These are phyloP conservation scores for Spathaspora sp. DNA, from an alignment of 1,139 yeast species.

Conservation along the genomic window DNA sequence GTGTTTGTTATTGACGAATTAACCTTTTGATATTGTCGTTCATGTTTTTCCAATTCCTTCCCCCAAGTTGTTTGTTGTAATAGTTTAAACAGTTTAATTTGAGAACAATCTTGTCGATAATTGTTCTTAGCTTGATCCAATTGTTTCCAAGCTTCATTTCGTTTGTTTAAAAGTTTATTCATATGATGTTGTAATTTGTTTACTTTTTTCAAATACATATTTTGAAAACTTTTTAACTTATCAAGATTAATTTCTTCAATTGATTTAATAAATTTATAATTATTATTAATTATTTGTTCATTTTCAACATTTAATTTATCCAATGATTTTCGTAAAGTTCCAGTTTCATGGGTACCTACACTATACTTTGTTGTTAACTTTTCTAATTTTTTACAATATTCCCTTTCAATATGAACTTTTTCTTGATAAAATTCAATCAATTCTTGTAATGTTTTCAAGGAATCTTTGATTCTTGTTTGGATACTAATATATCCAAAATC, in stretches of 20 bases:
- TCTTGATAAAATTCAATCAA: slow-evolving; percentile 48
- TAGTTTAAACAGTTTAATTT: slow-evolving; percentile 57
- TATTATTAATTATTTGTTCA: slow-evolving; percentile 32
- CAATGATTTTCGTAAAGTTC: slow-evolving; percentile 56
- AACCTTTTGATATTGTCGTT: slow-evolving; percentile 59
- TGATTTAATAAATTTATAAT: slow-evolving; percentile 32
- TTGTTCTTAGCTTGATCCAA: slow-evolving; percentile 48
- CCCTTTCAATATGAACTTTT: slow-evolving; percentile 66
- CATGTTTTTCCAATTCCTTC: slow-evolving; percentile 68
- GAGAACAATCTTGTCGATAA: slow-evolving; percentile 60
- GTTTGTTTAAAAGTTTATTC: slow-evolving; percentile 30
- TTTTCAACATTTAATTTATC: slow-evolving; percentile 59
- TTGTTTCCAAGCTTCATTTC: slow-evolving; percentile 28
- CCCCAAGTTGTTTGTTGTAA: slow-evolving; percentile 77
- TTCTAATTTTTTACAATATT: slow-evolving; percentile 57
- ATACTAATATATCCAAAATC: slow-evolving; percentile 35
- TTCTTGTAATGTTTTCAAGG: slow-evolving; percentile 39
- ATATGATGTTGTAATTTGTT: slow-evolving; percentile 37
- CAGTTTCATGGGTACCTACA: slow-evolving; percentile 62
- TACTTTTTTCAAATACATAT: slow-evolving; percentile 31
- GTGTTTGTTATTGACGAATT: slow-evolving; percentile 47
- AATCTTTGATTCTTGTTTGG: slow-evolving; percentile 32
- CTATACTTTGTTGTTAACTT: slow-evolving; percentile 46
- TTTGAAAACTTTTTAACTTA: slow-evolving; percentile 30
- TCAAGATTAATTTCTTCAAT: slow-evolving; percentile 35